Evolutionary conservation across 2,329 filamentous ascomycete species (phyloP), one percentile per base, ranked within the genome.

Genomic region (Epichloe coenophiala): DNA sequence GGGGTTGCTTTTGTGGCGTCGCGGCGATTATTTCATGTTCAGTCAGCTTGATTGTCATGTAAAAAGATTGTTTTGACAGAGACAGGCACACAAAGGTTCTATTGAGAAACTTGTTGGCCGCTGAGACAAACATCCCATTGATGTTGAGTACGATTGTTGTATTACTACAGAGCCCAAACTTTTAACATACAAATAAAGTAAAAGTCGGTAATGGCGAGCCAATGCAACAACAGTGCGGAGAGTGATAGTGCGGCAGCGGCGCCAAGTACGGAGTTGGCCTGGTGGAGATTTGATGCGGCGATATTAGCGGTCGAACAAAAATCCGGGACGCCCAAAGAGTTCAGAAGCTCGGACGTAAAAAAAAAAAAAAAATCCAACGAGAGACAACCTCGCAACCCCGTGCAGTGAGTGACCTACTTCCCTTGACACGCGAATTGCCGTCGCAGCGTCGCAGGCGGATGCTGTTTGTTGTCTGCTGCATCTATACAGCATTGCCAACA

Each of bases 261-360:
- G 27, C 27, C 27, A 31, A 9, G 27, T n/a, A n/a, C n/a, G n/a
- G n/a, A n/a, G n/a, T n/a, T 11, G n/a, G 11, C 9, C 13, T 23
- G 4, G 11, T 23, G 13, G 43, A 23, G 15, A 37, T 36, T n/a
- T n/a, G n/a, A 15, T 33, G 37, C 33, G 45, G 35, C n/a, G 37
- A 48, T n/a, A n/a, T n/a, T 23, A 39, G 33, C 49, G 49, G 49
- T n/a, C 19, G 15, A 39, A 51, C 39, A 47, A 51, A 51, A 47
- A 42, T 47, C 49, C 49, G 49, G 39, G 45, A 5, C 45, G n/a
- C 27, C 31, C 27, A 31, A 21, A 21, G n/a, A 12, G 3, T 23
- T 11, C 39, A 42, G 40, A 19, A 42, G 40, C 17, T 13, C 36
- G 13, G 36, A 13, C 36, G 15, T 6, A 6, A 41, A 8, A 41